Evolutionary conservation across 148 eudicot genomes (phyloP), one percentile per base, ranked within the genome.

Genomic region (Linanthus parryae): DNA sequence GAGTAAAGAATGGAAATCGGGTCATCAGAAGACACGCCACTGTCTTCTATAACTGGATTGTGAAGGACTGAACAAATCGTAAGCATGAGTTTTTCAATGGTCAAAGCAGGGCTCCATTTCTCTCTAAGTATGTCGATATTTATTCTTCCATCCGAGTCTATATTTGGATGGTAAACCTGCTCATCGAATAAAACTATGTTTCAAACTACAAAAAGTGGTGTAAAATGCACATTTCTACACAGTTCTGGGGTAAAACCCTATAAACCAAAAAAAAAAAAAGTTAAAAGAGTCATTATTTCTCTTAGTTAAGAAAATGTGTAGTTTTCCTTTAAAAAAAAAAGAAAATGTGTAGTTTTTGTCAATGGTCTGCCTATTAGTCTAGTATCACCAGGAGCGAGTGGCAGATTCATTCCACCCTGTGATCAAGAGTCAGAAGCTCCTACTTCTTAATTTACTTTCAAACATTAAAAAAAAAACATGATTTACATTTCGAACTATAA

Each of bases 91-190:
- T 35, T 34, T 21, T 51, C 55, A 2, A 18, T 34, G n/a, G 39
- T 21, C 26, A 14, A 18, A 11, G 26, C 27, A 34, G 55, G 55
- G 19, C 27, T 51, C 55, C 55, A 51, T 2, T 34, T 25, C 26
- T 33, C 55, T 51, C 41, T 17, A 0, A 49, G 39, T 19, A 51
- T 51, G 40, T 34, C 9, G 27, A 51, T 20, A 30, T 19, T 4
- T 19, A 51, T 34, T 21, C 1, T 13, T 17, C 55, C 55, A 51
- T 51, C 55, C 34, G 20, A 5, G 7, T 3, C 14, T 18, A 51
- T 20, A 14, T 51, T 33, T 34, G 55, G 55, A 51, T 51, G 55
- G 34, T 51, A 51, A 33, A 51, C n/a, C 55, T 51, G 55, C 55
- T 6, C 11, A 33, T 33, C 10, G 2, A 8, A 48, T 18, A 21